Base-by-base conservation (phyloP, 2,329 filamentous ascomycete species). In the Aspergillus brasiliensis region DNA sequence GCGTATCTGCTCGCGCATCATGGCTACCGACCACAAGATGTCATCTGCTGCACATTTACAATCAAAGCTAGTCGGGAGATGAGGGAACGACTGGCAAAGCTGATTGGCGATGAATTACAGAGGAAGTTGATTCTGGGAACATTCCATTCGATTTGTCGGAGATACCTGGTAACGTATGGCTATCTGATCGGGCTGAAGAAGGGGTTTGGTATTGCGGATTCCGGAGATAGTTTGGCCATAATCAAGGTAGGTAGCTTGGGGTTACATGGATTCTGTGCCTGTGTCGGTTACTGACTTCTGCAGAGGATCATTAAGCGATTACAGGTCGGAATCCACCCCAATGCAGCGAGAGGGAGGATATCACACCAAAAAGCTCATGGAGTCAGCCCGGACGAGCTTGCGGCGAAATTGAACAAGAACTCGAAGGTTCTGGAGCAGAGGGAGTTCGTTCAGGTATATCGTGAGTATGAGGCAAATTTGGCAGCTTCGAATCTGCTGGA, bases 41-140 rank as follows among this genome's bases (percentile, higher is more conserved):
- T 98, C 69, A 88, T 99, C 61, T 94, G 97, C 61, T 95, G 94
- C 62, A 98, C 94, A 0, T 99, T 99, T 73, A 99, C 95, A 2
- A 92, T 97, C 74, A 98, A 98, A 75, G 93, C 95, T 1, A 91
- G 93, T 17, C 86, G 84, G 17, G 94, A 98, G 79, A 99, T 99
- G 94, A 92, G 92, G 70, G 88, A 92, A 71, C 86, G 94, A 7
- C 91, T 98, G 58, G 87, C 88, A 0, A 88, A 84, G 60, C 83
- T 91, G n/a, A 82, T 98, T n/a, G 92, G 92, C 1, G 84, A 89
- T 61, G 88, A 88, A 5, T 79, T 88, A 15, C 91, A 92, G 71
- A 88, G 84, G 57, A 90, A 88, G 69, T 82, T 99, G 64, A 85
- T 97, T 31, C 81, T 99, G 3, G 94, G 94, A 17, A 99, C 95